Conservation (phyloP, 345 rosid species). For the Draba incana region DNA sequence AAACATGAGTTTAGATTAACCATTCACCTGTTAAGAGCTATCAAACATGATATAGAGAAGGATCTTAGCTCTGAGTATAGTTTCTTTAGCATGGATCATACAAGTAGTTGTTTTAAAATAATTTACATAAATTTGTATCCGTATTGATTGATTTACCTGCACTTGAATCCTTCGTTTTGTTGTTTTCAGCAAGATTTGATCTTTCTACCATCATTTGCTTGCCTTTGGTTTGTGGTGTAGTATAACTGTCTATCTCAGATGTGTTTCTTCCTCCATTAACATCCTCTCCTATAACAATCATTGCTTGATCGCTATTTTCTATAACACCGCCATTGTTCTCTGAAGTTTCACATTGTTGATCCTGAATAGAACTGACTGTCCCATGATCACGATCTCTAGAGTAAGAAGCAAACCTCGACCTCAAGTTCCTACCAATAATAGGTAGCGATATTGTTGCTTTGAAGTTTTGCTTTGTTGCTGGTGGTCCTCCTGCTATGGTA, state of each 20-base stretch:
- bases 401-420: slow-evolving; percentile 72
- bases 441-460: slow-evolving; percentile 86
- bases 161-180: slow-evolving; percentile 38
- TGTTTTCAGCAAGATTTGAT: slow-evolving; percentile 43
- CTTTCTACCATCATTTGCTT: slow-evolving; percentile 34
- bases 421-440: slow-evolving; percentile 70
- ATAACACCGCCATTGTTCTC: slow-evolving; percentile 26
- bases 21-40: too few species aligned
- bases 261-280: slow-evolving; percentile 16
- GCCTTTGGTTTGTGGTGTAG: slow-evolving; percentile 38
- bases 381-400: slow-evolving; percentile 50
- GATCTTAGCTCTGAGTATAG: not conserved
- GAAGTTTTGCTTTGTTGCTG: slow-evolving; percentile 80
- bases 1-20: too few species aligned
- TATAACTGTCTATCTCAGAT: slow-evolving; percentile 36
- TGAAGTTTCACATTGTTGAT: slow-evolving; percentile 26
- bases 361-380: slow-evolving; percentile 19
- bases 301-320: slow-evolving; percentile 26
- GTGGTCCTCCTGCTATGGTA: slow-evolving; percentile 95
- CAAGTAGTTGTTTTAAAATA: not conserved
- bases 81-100: not conserved
- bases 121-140: slow-evolving; percentile 13
- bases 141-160: slow-evolving; percentile 45
- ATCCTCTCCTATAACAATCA: slow-evolving; percentile 23
- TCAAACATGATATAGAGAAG: too few species aligned